These are phyloP conservation scores for Blattamonas nauphoetae DNA, from an alignment of 78 protist species.

Conservation along the genomic window DNA sequence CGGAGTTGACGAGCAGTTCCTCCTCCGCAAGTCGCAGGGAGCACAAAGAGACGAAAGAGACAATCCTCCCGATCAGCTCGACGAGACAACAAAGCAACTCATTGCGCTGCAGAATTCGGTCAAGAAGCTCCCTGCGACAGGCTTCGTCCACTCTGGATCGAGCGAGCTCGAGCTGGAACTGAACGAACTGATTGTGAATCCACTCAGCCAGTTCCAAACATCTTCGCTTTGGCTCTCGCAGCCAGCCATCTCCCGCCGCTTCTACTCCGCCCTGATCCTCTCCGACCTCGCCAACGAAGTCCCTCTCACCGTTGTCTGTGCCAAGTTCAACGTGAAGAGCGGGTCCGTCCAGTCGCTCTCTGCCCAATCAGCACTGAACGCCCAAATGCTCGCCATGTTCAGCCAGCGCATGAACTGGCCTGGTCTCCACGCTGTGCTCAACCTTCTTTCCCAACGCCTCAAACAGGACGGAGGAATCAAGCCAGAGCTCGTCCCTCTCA, in stretches of 20 bases:
- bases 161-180: neutral
- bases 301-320: neutral
- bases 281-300: neutral
- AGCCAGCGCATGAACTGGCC: neutral
- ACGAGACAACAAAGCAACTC: no score
- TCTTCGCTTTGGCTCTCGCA: neutral
- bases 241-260: neutral
- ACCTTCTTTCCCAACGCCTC: neutral
- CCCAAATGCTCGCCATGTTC: neutral
- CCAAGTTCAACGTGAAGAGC: neutral
- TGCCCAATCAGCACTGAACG: neutral
- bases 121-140: neutral
- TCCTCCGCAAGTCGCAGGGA: neutral
- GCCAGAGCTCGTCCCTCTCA: neutral
- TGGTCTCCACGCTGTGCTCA: neutral
- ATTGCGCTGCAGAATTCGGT: neutral
- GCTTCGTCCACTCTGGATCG: neutral
- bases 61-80: no score
- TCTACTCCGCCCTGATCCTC: neutral
- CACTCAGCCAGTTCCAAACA: neutral
- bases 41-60: neutral
- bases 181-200: neutral
- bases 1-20: neutral
- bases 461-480: neutral
- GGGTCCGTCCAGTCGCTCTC: neutral